These are phyloP conservation scores for Fusarium scirpi DNA, from an alignment of 2,329 filamentous ascomycete species.

Conservation along the genomic window DNA sequence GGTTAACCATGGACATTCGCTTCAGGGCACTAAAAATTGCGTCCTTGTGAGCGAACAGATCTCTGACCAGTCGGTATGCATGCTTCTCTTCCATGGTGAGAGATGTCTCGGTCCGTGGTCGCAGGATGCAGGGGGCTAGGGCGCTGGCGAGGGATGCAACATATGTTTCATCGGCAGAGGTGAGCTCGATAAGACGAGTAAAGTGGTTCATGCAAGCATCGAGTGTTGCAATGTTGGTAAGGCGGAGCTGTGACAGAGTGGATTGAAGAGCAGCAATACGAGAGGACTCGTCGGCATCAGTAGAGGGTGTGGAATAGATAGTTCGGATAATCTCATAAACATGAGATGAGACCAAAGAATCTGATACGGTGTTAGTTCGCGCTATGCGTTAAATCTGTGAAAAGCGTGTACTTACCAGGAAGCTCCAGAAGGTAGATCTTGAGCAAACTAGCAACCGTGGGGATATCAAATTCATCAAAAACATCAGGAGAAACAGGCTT, in stretches of 20 bases:
- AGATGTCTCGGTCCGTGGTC: slow-evolving; percentile 87
- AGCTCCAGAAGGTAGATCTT: slow-evolving; percentile 96
- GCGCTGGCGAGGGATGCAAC: slow-evolving; percentile 77
- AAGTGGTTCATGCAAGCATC: slow-evolving; percentile 99
- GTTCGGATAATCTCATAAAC: slow-evolving; percentile 99
- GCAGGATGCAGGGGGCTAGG: slow-evolving; percentile 87
- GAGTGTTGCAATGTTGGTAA: slow-evolving; percentile 98
- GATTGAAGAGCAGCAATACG: slow-evolving; percentile 94
- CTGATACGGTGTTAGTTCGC: slow-evolving; percentile 60
- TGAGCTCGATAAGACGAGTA: slow-evolving; percentile 94
- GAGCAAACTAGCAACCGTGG: slow-evolving; percentile 90
- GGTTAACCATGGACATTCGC: slow-evolving; percentile 79
- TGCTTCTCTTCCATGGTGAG: slow-evolving; percentile 97
- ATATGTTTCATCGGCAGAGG: slow-evolving; percentile 92
- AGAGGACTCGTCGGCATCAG: slow-evolving; percentile 80
- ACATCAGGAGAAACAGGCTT: slow-evolving; percentile 80
- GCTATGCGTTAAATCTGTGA: background rate
- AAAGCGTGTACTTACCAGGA: slow-evolving; percentile 72
- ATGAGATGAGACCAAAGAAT: slow-evolving; percentile 97
- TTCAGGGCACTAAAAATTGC: slow-evolving; percentile 96
- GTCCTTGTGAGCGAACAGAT: slow-evolving; percentile 94
- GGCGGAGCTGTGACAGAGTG: slow-evolving; percentile 91
- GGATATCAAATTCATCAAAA: slow-evolving; percentile 90
- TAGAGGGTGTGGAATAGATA: slow-evolving; percentile 86
- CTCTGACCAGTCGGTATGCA: slow-evolving; percentile 87